Evolutionary conservation across 257 asterid genomes (phyloP), one percentile per base, ranked within the genome.

Genomic region (Gentiana straminea): DNA sequence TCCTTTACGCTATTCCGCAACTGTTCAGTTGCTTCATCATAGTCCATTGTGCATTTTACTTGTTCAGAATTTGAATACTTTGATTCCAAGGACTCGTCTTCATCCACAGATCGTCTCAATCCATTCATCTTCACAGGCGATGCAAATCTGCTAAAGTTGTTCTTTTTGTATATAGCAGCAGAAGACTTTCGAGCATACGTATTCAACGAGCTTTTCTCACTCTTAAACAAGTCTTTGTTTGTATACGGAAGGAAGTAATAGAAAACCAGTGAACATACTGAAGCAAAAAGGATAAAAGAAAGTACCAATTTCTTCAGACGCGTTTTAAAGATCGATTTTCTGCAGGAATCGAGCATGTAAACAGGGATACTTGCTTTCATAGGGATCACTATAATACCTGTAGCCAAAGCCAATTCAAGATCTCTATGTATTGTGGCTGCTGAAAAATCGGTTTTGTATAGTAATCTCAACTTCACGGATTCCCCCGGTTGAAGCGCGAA

Each of bases 401-500:
- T 66, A 12, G 86, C 65, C 66, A 83, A 74, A 61, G 65, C 70
- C 70, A 85, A 76, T 54, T 81, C 86, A 60, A 84, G 90, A 68
- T 87, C 95, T 75, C 98, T 76, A 55, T 75, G 86, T 46, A 84
- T 46, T 13, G 82, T 79, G 45, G 86, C 79, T 32, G 74, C 65
- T 13, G 86, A 70, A 73, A 82, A 91, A 79, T 81, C 97, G 49
- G 75, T 51, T 62, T 68, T 78, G 64, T 84, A 85, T 10, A 86
- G 76, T 70, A 91, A 64, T 7, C 15, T 73, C 67, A 91, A 83
- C 78, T 57, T 79, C 62, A 36, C 54, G 48, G 84, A 67, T 62
- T 87, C 87, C 73, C 94, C 96, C n/a, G 97, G 98, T 54, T 56
- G 80, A 39, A 91, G 86, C 62, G 77, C 61, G 64, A 83, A 84